Conservation (phyloP, 2,329 filamentous ascomycete species). For the Microcyclospora pomicola region DNA sequence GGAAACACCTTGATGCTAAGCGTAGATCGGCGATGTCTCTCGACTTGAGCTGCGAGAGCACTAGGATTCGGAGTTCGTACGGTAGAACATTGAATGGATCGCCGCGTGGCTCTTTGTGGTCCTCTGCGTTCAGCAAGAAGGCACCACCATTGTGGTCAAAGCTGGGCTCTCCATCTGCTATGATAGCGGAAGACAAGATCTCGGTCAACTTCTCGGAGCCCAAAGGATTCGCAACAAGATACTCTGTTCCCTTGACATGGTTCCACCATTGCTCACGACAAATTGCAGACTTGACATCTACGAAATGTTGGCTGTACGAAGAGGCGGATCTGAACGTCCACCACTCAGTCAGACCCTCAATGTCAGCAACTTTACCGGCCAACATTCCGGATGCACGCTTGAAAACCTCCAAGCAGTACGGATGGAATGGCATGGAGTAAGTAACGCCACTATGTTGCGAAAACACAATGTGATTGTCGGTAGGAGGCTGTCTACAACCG, state of each 20-base stretch:
- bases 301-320: not conserved
- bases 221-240: slow-evolving; percentile 4
- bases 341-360: slow-evolving; percentile 4
- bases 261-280: slow-evolving; percentile 5
- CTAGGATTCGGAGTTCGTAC: slow-evolving; percentile 2
- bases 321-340: not conserved
- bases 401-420: slow-evolving; percentile 7
- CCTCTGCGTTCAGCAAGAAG: not conserved
- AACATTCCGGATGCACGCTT: slow-evolving; percentile 1
- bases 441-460: too few species aligned
- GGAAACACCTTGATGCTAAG: slow-evolving; percentile 4
- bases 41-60: not conserved
- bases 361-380: not conserved
- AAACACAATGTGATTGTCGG: not conserved
- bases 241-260: slow-evolving; percentile 2
- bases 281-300: not conserved
- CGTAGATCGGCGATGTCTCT: too few species aligned
- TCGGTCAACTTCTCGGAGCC: slow-evolving; percentile 1
- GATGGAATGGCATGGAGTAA: slow-evolving; percentile 7
- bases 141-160: not conserved
- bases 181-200: not conserved
- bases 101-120: not conserved
- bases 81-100: slow-evolving; percentile 1
- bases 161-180: not conserved
- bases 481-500: not conserved